Evolutionary conservation across 306 rosid species (phyloP).

Genomic region (Inga oerstediana): DNA sequence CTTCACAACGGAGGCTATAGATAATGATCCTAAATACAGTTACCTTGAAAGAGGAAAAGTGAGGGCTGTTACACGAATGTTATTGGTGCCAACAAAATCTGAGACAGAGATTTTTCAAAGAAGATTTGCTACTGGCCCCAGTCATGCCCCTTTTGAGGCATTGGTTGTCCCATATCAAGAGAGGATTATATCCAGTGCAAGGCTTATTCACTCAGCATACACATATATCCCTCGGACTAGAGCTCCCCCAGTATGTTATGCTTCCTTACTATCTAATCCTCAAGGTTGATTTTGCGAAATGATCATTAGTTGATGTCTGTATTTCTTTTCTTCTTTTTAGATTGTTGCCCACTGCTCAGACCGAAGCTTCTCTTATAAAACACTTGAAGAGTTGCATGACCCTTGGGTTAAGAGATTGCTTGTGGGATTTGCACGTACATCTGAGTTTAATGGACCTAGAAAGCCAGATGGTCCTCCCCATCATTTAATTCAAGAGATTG

Average conservation of each 20-base stretch:
- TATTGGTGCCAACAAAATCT: conserved; percentile 77
- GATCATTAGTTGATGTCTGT: conserved; percentile 19
- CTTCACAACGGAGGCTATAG: conserved; percentile 52
- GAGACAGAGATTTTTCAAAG: conserved; percentile 52
- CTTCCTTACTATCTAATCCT: conserved; percentile 28
- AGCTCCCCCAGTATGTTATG: conserved; percentile 88
- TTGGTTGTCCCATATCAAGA: conserved; percentile 72
- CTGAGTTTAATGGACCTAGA: conserved; percentile 88
- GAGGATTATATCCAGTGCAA: conserved; percentile 68
- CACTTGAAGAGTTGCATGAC: conserved; percentile 76
- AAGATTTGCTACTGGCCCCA: conserved; percentile 66
- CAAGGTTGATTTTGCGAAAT: not conserved
- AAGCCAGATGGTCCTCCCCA: conserved; percentile 69
- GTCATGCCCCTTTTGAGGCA: conserved; percentile 77
- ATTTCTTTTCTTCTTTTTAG: conserved; percentile 50
- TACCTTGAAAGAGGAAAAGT: conserved; percentile 69
- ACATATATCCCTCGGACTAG: conserved; percentile 82
- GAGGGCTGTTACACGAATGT: conserved; percentile 77
- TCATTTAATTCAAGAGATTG: conserved; percentile 88
- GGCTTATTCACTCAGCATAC: conserved; percentile 89
- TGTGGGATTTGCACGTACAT: conserved; percentile 92
- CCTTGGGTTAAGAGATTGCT: conserved; percentile 93
- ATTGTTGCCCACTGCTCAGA: conserved; percentile 80
- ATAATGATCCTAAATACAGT: conserved; percentile 56
- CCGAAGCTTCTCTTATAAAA: conserved; percentile 78